A percentile compares a stretch with the other conserved stretches of the same genome.
These are phyloP conservation scores for Malus hybrid DNA, from an alignment of 331 rosid genomes.

Conservation along the genomic window DNA sequence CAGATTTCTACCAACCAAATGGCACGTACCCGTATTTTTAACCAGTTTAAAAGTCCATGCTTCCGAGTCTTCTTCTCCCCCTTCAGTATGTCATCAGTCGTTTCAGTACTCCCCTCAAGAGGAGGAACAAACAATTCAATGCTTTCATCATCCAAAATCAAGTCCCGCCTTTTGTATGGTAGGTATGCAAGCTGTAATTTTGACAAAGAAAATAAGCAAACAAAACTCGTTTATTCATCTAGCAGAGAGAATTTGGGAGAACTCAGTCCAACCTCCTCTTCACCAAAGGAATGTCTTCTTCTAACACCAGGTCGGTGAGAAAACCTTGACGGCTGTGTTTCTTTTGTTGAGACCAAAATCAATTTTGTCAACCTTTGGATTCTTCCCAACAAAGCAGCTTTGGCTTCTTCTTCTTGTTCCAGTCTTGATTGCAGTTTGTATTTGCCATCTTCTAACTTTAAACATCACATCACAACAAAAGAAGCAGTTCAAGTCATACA, in stretches of 20 bases:
- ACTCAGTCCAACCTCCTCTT: slow-evolving; percentile 79
- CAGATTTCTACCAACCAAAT: neutral
- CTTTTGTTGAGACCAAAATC: slow-evolving; percentile 90
- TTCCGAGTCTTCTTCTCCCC: slow-evolving; percentile 83
- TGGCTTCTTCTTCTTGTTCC: slow-evolving; percentile 99
- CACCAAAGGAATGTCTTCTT: slow-evolving; percentile 98
- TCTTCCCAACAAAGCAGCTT: slow-evolving; percentile 91
- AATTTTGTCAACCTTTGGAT: slow-evolving; percentile 94
- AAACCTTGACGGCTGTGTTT: slow-evolving; percentile 56
- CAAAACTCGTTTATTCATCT: neutral
- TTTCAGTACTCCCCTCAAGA: slow-evolving; percentile 59
- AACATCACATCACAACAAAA: slow-evolving; percentile 29
- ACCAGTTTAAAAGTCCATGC: slow-evolving; percentile 93
- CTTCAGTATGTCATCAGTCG: slow-evolving; percentile 48
- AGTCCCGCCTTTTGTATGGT: slow-evolving; percentile 91
- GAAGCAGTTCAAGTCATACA: slow-evolving; percentile 25
- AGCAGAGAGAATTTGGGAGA: neutral
- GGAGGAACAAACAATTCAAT: slow-evolving; percentile 69
- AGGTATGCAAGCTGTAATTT: slow-evolving; percentile 83
- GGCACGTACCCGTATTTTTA: slow-evolving; percentile 73
- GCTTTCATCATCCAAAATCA: slow-evolving; percentile 83
- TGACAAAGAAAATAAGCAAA: neutral
- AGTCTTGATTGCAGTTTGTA: slow-evolving; percentile 83
- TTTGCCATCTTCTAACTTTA: slow-evolving; percentile 93
- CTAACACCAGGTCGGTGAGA: slow-evolving; percentile 60